Conservation (phyloP, 371 early-diverging fungal species). For the Phascolomyces articulosus region DNA sequence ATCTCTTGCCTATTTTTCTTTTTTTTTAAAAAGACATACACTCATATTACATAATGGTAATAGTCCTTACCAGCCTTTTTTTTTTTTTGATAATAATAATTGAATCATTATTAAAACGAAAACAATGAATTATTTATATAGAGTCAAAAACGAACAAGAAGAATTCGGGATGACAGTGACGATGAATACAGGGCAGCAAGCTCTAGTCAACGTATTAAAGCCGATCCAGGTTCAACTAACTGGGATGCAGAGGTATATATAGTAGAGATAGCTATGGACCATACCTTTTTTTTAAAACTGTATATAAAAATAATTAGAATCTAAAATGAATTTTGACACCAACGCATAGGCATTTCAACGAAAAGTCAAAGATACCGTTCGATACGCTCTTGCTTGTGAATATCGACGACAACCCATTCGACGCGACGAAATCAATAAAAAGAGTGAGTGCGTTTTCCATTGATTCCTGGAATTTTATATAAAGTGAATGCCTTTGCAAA, state of each 20-base stretch:
- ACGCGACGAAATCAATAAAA: constrained; percentile 65
- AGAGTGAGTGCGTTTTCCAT: too few relatives aligned
- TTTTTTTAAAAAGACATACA: too few relatives aligned
- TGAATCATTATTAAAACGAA: too few relatives aligned
- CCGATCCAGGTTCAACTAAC: not conserved
- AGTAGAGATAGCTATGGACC: not conserved
- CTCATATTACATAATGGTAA: too few relatives aligned
- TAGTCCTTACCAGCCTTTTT: too few relatives aligned
- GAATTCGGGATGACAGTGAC: constrained; percentile 16
- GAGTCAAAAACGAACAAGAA: constrained; percentile 8
- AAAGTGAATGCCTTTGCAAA: too few relatives aligned
- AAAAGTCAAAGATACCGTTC: constrained; percentile 62
- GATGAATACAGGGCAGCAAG: constrained; percentile 17
- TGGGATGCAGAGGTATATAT: constrained; percentile 19
- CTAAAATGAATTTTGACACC: not conserved
- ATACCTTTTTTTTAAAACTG: not conserved
- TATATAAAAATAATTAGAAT: too few relatives aligned
- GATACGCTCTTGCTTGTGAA: constrained; percentile 66
- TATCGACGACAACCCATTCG: constrained; percentile 49
- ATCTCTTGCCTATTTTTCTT: too few relatives aligned
- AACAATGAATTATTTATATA: not conserved
- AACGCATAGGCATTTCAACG: constrained; percentile 57
- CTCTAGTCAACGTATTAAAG: constrained; percentile 19
- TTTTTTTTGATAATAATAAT: too few relatives aligned
- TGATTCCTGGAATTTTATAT: too few relatives aligned